These are phyloP conservation scores for Debaryomycetaceae sp. DNA, from an alignment of 1,139 yeast species.

Conservation along the genomic window DNA sequence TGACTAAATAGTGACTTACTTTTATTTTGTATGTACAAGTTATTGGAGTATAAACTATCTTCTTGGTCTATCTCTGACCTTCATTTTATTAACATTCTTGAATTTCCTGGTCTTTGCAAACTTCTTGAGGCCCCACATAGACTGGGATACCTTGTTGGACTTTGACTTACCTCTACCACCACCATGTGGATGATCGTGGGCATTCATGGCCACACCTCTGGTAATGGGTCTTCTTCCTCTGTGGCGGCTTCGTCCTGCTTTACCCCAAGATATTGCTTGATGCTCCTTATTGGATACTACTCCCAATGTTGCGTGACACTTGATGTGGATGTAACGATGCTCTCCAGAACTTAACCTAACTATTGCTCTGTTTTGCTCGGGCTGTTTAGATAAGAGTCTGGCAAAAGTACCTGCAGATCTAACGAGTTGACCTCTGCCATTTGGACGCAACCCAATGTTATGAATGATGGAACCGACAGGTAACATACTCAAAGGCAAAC, in stretches of 20 bases:
- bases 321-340: conserved; percentile 80
- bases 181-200: conserved; percentile 98
- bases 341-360: conserved; percentile 89
- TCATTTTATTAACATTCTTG: conserved; percentile 75
- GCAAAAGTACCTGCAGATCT: conserved; percentile 96
- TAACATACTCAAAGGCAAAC: conserved; percentile 86
- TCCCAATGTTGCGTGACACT: conserved; percentile 93
- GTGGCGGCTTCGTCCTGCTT: conserved; percentile 95
- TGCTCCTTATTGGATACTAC: conserved; percentile 94
- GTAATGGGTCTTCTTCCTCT: conserved; percentile 92
- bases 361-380: conserved; percentile 68
- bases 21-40: not conserved
- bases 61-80: conserved; percentile 83
- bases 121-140: conserved; percentile 98
- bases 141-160: conserved; percentile 89
- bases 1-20: not conserved
- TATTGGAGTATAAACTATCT: not conserved
- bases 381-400: conserved; percentile 76
- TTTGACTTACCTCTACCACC: conserved; percentile 99
- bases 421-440: conserved; percentile 89
- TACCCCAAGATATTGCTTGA: conserved; percentile 86
- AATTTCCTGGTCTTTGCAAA: conserved; percentile 93
- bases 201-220: conserved; percentile 98
- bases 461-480: conserved; percentile 92
- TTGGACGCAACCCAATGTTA: conserved; percentile 70